Conservation (phyloP, 805 yeast genomes). For the Komagataella mondaviorum region DNA sequence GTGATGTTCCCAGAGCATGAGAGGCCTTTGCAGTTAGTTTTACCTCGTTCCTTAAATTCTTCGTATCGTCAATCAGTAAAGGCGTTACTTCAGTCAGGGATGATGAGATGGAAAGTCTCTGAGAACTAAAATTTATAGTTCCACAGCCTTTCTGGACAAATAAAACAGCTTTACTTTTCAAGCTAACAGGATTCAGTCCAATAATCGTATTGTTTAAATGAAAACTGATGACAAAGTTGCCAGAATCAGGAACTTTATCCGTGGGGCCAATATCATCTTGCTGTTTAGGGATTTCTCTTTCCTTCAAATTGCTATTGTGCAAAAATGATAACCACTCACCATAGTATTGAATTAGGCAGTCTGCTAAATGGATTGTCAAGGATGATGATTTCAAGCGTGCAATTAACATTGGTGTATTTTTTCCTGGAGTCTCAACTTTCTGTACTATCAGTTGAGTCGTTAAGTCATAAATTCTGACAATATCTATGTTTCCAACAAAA, state of each 20-base stretch:
- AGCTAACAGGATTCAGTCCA: slow-evolving; percentile 50
- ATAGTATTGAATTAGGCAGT: slow-evolving; percentile 39
- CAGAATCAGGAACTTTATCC: neutral
- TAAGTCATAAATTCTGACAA: neutral
- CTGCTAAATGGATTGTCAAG: slow-evolving; percentile 30
- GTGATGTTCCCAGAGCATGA: neutral
- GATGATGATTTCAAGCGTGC: slow-evolving; percentile 21
- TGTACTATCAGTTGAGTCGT: neutral
- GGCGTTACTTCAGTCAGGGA: slow-evolving; percentile 36
- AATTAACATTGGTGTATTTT: slow-evolving; percentile 24
- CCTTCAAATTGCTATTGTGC: slow-evolving; percentile 9
- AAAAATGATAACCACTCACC: slow-evolving; percentile 42
- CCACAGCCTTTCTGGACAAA: slow-evolving; percentile 39
- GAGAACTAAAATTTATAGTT: slow-evolving; percentile 26
- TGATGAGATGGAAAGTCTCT: slow-evolving; percentile 22
- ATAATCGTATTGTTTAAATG: slow-evolving; percentile 38
- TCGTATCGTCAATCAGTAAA: slow-evolving; percentile 51
- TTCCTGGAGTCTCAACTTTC: slow-evolving; percentile 8
- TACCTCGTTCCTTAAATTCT: slow-evolving; percentile 18
- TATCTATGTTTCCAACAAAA: neutral
- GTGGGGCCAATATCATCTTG: neutral
- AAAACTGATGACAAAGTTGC: neutral
- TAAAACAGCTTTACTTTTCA: slow-evolving; percentile 39
- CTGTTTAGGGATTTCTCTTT: neutral
- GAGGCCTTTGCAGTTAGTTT: slow-evolving; percentile 4